Evolutionary conservation across 2,329 filamentous ascomycete genomes (phyloP), one percentile per base, ranked within the genome.

Genomic region (Immersiporthe knoxdaviesiana): DNA sequence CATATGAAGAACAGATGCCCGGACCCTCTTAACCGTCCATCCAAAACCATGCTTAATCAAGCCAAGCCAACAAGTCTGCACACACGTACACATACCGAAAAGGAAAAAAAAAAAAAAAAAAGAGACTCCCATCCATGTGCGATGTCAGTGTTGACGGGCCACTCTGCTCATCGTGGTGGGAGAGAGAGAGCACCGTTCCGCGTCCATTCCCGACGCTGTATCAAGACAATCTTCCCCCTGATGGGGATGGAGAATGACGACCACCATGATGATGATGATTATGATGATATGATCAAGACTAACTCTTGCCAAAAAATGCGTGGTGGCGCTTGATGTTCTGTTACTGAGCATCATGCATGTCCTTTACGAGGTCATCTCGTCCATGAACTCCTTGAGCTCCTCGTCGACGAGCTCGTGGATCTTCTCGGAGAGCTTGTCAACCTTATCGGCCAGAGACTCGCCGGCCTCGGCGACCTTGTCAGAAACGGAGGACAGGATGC

Each of bases 371-470:
- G 73, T 72, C 61, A 88, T 73, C 77, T 89, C 86, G 74, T 85
- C 82, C 67, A 89, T 80, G 76, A 90, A 87, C 76, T 86, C 82
- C 79, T 86, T 81, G 60, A 90, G 80, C 82, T 90, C 87, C 79
- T 87, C 83, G 32, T 90, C 86, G 65, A 90, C 84, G 47, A 88
- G 78, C 72, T 88, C 81, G 75, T 89, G 85, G 73, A 90, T 86
- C 85, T 89, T 89, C 81, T 87, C 82, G 72, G 87, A 85, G 72
- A 90, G 79, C 83, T 88, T 84, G 81, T 88, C 84, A 30, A 85
- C 86, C 84, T 89, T 87, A 75, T 78, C 80, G 67, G 83, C 81
- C 71, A 88, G 77, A 39, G 82, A 77, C 76, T 87, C 84, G 72
- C 84, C 82, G 58, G 83, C 84, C 78, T 87, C 84, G 73, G 84